Percentiles rank a stretch among this genome's conserved stretches.
Evolutionary conservation across 2,329 filamentous ascomycete genomes (phyloP).

Genomic region (Phialemoniopsis sp.): DNA sequence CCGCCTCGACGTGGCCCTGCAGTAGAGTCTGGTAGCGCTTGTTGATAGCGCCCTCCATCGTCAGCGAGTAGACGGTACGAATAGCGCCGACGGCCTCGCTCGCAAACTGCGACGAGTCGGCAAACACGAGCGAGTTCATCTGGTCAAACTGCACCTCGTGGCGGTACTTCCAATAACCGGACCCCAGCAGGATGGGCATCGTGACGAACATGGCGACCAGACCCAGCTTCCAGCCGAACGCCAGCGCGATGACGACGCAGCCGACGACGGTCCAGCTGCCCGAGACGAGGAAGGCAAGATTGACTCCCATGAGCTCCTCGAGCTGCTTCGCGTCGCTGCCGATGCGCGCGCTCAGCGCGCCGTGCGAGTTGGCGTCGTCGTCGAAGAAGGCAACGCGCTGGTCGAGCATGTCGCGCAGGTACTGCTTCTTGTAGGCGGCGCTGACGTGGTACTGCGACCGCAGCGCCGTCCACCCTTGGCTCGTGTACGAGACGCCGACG

Average conservation of each 20-base stretch:
- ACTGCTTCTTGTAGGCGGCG: slow-evolving; percentile 14
- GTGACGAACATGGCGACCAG: slow-evolving; percentile 26
- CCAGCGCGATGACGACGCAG: slow-evolving; percentile 20
- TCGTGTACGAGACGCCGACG: slow-evolving; percentile 20
- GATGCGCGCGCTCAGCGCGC: slow-evolving; percentile 17
- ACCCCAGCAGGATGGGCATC: slow-evolving; percentile 24
- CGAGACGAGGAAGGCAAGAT: slow-evolving; percentile 20
- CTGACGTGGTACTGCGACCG: slow-evolving; percentile 8
- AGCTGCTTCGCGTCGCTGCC: slow-evolving; percentile 23
- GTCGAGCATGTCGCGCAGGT: slow-evolving; percentile 20
- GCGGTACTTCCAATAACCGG: slow-evolving; percentile 28
- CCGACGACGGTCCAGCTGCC: slow-evolving; percentile 22
- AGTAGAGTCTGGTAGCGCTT: slow-evolving; percentile 20
- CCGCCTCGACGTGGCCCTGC: slow-evolving; percentile 15
- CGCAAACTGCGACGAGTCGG: slow-evolving; percentile 58
- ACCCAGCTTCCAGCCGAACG: slow-evolving; percentile 30
- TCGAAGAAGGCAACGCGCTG: slow-evolving; percentile 23
- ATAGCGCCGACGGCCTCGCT: slow-evolving; percentile 59
- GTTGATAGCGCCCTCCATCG: slow-evolving; percentile 53
- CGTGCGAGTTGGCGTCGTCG: slow-evolving; percentile 19
- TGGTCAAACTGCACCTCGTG: slow-evolving; percentile 51
- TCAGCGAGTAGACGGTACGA: slow-evolving; percentile 57
- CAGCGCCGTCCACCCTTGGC: slow-evolving; percentile 13
- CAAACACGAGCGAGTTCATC: slow-evolving; percentile 54
- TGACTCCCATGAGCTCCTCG: slow-evolving; percentile 24